A percentile compares a stretch with the other conserved stretches of the same genome.
Evolutionary conservation across 768 basidiomycete genomes (phyloP).

Genomic region (Collybia nuda): DNA sequence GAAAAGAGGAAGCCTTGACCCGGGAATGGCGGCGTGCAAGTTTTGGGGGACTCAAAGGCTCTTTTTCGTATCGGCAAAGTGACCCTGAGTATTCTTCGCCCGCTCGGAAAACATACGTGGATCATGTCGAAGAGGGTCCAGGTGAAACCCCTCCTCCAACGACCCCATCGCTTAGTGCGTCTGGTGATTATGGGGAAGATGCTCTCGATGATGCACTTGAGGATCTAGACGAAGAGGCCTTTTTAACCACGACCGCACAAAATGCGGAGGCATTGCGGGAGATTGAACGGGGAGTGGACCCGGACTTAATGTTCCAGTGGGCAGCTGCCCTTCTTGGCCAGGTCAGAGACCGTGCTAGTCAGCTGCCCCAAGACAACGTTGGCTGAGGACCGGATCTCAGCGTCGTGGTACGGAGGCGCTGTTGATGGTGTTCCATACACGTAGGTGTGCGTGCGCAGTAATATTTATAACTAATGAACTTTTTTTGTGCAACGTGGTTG

Average conservation of each 20-base stretch:
- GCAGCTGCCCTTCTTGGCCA: constrained; percentile 11
- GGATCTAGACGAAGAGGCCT: constrained; percentile 17
- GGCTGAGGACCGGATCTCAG: too few relatives aligned
- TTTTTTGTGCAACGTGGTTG: too few relatives aligned
- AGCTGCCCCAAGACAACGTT: too few relatives aligned
- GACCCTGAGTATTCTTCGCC: neutral
- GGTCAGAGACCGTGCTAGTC: constrained; percentile 1
- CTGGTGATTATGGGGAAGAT: too few relatives aligned
- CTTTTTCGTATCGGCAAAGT: constrained; percentile 8
- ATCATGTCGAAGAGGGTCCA: neutral
- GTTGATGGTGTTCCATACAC: too few relatives aligned
- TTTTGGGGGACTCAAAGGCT: constrained; percentile 12
- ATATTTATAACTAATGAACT: too few relatives aligned
- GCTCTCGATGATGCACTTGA: neutral
- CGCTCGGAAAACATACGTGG: neutral
- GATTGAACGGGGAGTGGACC: constrained; percentile 24
- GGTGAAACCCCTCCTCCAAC: neutral
- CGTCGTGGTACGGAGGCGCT: too few relatives aligned
- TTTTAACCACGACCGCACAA: constrained; percentile 16
- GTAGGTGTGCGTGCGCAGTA: too few relatives aligned
- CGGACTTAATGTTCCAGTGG: constrained; percentile 24
- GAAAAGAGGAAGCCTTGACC: constrained; percentile 31
- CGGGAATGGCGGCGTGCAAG: constrained; percentile 34
- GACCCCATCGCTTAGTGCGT: too few relatives aligned
- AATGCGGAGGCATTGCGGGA: constrained; percentile 19